phyloP scores from a whole-genome alignment of 1,139 yeast species.

The Suhomyces atakaporum region DNA sequence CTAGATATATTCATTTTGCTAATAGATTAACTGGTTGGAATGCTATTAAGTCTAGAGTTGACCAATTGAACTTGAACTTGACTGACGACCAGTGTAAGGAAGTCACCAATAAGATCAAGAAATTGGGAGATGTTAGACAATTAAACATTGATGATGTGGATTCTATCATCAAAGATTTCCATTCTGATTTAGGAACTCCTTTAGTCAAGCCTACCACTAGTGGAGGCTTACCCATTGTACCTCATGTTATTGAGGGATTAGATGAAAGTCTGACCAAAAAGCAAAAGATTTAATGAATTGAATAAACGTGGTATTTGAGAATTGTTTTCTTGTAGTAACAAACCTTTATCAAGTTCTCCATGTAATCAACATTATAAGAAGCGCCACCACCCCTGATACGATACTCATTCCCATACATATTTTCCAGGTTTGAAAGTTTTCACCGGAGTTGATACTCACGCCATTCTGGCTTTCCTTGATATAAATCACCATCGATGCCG shows the following conservation, averaged over 20 bases:
- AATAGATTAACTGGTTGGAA: constrained; percentile 99
- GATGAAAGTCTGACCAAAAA: constrained; percentile 14
- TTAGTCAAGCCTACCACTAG: constrained; percentile 18
- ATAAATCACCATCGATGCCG: constrained; percentile 24
- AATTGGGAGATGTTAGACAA: constrained; percentile 92
- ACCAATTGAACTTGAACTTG: constrained; percentile 87
- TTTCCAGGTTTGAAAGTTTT: constrained; percentile 25
- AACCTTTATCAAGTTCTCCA: no score
- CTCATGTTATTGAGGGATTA: constrained; percentile 25
- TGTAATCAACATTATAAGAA: constrained; percentile 11
- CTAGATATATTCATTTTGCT: constrained; percentile 95
- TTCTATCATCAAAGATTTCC: constrained; percentile 92
- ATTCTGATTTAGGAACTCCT: constrained; percentile 58
- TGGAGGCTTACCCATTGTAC: constrained; percentile 16
- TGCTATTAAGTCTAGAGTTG: constrained; percentile 97
- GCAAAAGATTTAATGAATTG: constrained; percentile 8
- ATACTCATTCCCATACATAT: constrained; percentile 27
- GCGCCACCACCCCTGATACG: constrained; percentile 23
- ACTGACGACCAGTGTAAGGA: constrained; percentile 94
- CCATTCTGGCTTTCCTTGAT: constrained; percentile 21
- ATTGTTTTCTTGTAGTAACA: no score
- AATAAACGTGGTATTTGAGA: no score
- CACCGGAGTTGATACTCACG: constrained; percentile 22
- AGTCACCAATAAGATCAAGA: constrained; percentile 89
- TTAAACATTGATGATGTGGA: constrained; percentile 96